Percentiles rank a stretch among this genome's conserved stretches.
These are phyloP conservation scores for Trypanosomatidae sp. DNA, from an alignment of 208 protist species.

Conservation along the genomic window DNA sequence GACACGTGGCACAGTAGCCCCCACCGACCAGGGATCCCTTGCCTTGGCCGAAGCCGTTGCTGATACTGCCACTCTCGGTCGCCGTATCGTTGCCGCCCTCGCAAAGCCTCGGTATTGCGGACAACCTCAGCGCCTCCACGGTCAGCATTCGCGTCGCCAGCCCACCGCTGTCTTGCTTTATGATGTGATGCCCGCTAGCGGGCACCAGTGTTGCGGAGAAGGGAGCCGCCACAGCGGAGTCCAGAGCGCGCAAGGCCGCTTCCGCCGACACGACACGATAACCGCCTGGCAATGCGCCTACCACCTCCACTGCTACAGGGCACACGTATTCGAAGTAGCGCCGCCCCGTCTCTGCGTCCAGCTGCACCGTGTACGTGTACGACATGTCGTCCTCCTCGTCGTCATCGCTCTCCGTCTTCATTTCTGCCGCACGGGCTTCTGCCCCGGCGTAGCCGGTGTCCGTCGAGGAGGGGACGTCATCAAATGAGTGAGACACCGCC, in stretches of 20 bases:
- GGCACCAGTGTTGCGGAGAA: background rate
- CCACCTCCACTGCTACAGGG: constrained; percentile 40
- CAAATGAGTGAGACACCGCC: background rate
- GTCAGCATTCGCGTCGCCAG: background rate
- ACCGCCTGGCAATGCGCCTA: constrained; percentile 21
- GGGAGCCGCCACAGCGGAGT: background rate
- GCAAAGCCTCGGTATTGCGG: background rate
- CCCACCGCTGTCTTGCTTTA: background rate
- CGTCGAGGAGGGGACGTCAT: background rate
- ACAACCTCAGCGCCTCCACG: background rate
- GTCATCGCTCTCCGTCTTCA: background rate
- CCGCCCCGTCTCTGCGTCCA: constrained; percentile 23
- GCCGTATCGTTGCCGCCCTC: background rate
- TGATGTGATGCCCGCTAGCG: background rate
- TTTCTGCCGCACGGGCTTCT: background rate
- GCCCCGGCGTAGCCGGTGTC: background rate
- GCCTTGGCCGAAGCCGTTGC: background rate
- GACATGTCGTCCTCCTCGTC: constrained; percentile 19
- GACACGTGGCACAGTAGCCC: background rate
- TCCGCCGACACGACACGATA: constrained; percentile 7
- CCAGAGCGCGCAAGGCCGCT: background rate
- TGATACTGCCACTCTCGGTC: background rate
- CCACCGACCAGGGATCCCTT: background rate
- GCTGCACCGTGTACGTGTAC: constrained; percentile 36
- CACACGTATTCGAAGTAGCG: constrained; percentile 45